Base-by-base conservation (phyloP, 1,284 basidiomycete species). In the Phellinidium pouzarii region DNA sequence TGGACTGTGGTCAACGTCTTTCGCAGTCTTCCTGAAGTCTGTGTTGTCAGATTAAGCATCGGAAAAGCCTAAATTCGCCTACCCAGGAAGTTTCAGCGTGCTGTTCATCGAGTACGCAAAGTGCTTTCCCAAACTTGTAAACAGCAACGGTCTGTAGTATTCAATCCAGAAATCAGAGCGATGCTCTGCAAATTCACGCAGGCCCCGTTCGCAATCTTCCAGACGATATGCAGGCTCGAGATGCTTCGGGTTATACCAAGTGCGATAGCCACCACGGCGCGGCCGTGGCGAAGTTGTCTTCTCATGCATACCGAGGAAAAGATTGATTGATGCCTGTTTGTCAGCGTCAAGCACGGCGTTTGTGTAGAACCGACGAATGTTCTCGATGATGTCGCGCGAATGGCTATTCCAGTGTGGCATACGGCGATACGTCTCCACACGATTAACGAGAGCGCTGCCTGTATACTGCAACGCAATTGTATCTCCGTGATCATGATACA, bases 401-500 rank as follows among this genome's bases (percentile, higher is more conserved):
- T 98, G 96, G 61, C 91, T 95, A 61, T 93, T 94, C 94, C 95
- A 99, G 60, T 97, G 94, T 0, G 89, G 89, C 76, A 95, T 94
- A 23, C 94, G 82, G 40, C 94, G 82, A 64, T 99, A 99, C 0
- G 93, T 98, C 65, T 99, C 94, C 7, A 98, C 93, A 1, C 95
- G 82, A 62, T 99, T 99, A 36, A 99, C 95, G 4, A 99, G 80
- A 0, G 94, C 94, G 63, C 91, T 94, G 1, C 94, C 94, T 0
- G 93, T 96, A 64, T 97, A 97, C 65, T 99, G 96, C 61, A 98
- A 75, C 0, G 96, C 95, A 54, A 99, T 84, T 91, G 91, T 94
- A 62, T 96, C 93, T 1, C 93, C 92, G 61, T 94, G 91, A 66
- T 96, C 92, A 65, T 98, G 94, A 67, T 97, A 99, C 94, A 99